phyloP scores from a whole-genome alignment of 352 stramenopile genomes.

The Globisporangium orthogonon region DNA sequence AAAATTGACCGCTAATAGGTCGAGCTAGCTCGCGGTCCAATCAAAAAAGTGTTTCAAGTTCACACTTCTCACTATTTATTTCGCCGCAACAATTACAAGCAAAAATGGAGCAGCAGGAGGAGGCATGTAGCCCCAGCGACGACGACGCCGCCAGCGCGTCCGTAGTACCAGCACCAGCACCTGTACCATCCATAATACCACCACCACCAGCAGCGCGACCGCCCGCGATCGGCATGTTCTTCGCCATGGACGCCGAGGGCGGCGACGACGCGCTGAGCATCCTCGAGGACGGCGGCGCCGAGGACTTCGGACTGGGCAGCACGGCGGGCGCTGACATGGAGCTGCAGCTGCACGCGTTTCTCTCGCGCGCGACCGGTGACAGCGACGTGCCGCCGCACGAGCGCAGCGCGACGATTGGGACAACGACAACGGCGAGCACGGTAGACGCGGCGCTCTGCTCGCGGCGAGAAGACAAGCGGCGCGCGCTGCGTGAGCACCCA shows the following conservation, averaged over 20 bases:
- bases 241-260: constrained; percentile 9
- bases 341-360: constrained; percentile 50
- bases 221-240: constrained; percentile 12
- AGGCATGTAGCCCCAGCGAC: background rate
- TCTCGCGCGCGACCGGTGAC: constrained; percentile 22
- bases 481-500: constrained; percentile 45
- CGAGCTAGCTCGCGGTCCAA: background rate
- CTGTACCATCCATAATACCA: background rate
- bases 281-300: constrained; percentile 44
- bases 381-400: constrained; percentile 1
- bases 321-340: constrained; percentile 32
- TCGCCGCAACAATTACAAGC: background rate
- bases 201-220: no score
- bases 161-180: background rate
- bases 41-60: background rate
- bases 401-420: background rate
- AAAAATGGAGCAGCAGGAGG: background rate
- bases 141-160: no score
- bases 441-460: constrained; percentile 42
- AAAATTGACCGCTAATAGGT: background rate
- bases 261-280: constrained; percentile 28
- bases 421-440: constrained; percentile 11
- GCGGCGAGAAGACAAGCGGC: constrained; percentile 59
- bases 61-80: background rate
- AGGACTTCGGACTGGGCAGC: constrained; percentile 39